phyloP scores from a whole-genome alignment of 140 eudicot species.

The Stevia rebaudiana region DNA sequence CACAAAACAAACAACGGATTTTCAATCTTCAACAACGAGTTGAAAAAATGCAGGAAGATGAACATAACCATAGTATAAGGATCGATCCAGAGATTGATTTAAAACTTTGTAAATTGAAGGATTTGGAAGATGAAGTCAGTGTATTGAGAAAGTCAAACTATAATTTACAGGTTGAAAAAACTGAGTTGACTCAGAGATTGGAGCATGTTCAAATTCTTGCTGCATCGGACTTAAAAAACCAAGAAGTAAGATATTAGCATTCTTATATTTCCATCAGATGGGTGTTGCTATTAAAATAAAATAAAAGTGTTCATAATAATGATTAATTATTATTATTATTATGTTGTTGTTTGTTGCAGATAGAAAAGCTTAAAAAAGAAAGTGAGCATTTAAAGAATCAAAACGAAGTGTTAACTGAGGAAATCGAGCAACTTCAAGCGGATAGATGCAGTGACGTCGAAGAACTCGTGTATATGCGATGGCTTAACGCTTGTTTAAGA shows the following conservation, averaged over 20 bases:
- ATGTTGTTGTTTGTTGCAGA: slow-evolving; percentile 29
- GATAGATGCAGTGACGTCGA: slow-evolving; percentile 70
- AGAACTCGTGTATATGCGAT: slow-evolving; percentile 84
- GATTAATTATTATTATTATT: too few species aligned
- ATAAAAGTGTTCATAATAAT: too few species aligned
- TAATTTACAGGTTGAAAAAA: slow-evolving; percentile 47
- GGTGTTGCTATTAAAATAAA: too few species aligned
- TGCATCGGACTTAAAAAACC: slow-evolving; percentile 49
- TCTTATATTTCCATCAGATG: too few species aligned
- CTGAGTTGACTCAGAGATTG: slow-evolving; percentile 56
- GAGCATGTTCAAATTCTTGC: slow-evolving; percentile 52
- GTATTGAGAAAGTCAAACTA: slow-evolving; percentile 51
- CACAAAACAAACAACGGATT: slow-evolving; percentile 58
- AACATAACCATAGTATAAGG: slow-evolving; percentile 21
- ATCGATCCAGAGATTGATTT: slow-evolving; percentile 27
- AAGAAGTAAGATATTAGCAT: slow-evolving; percentile 40
- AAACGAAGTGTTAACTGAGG: slow-evolving; percentile 55
- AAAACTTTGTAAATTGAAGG: slow-evolving; percentile 40
- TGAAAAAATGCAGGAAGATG: slow-evolving; percentile 51
- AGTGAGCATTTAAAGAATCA: slow-evolving; percentile 35
- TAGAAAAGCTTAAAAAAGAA: slow-evolving; percentile 51
- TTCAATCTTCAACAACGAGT: slow-evolving; percentile 62
- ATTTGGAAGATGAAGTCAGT: slow-evolving; percentile 54
- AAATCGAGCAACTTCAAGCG: slow-evolving; percentile 68
- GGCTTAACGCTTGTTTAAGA: slow-evolving; percentile 87